A percentile compares a stretch with the other conserved stretches of the same genome.
These are phyloP conservation scores for Leonotis leonurus DNA, from an alignment of 257 asterid species.

Conservation along the genomic window DNA sequence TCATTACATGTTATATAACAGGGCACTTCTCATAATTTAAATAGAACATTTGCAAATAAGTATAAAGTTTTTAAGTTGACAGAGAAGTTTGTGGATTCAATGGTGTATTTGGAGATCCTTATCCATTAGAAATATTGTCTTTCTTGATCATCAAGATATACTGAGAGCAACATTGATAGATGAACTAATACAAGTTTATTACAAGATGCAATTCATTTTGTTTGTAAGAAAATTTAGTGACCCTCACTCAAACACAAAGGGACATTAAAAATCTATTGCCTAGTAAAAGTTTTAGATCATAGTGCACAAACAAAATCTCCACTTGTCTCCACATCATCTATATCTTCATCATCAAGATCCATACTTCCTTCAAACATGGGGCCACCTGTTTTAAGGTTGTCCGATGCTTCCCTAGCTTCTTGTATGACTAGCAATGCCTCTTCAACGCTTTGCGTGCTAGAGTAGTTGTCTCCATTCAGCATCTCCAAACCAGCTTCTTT, in stretches of 20 bases:
- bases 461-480: slow-evolving; percentile 18
- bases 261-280: background rate
- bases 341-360: slow-evolving; percentile 65
- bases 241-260: slow-evolving; percentile 7
- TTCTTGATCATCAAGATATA: background rate
- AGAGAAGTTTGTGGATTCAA: no score
- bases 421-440: slow-evolving; percentile 59
- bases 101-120: background rate
- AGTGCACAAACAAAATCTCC: slow-evolving; percentile 76
- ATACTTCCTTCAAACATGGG: slow-evolving; percentile 39
- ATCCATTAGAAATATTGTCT: background rate
- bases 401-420: slow-evolving; percentile 48
- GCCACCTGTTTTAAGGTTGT: slow-evolving; percentile 28
- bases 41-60: no score
- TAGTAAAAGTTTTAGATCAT: slow-evolving; percentile 7
- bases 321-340: slow-evolving; percentile 61
- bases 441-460: slow-evolving; percentile 46
- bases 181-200: no score
- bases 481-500: slow-evolving; percentile 38
- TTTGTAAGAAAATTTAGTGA: background rate
- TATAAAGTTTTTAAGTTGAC: no score
- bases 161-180: background rate
- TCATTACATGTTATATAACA: no score
- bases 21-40: no score
- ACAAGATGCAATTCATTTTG: background rate